These are phyloP conservation scores for Mimosa pudica DNA, from an alignment of 306 rosid species.

Conservation along the genomic window DNA sequence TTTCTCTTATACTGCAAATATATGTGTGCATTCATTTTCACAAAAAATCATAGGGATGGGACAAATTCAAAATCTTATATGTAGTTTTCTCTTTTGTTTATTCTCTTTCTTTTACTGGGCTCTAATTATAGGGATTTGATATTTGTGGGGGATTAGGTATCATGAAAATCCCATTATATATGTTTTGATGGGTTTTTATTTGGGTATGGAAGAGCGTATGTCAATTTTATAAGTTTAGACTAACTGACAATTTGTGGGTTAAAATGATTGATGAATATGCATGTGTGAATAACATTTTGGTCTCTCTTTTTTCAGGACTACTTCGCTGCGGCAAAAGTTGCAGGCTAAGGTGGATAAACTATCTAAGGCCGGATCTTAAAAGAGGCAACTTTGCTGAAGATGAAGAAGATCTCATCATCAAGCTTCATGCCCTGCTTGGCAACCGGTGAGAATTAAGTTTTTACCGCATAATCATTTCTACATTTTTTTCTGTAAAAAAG, in stretches of 20 bases:
- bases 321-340: conserved; percentile 87
- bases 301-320: conserved; percentile 46
- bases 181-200: not conserved
- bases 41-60: not conserved
- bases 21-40: not conserved
- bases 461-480: not conserved
- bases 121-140: not conserved
- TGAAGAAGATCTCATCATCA: conserved; percentile 90
- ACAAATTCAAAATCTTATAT: not conserved
- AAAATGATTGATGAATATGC: not conserved
- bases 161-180: not conserved
- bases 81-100: not conserved
- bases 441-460: conserved; percentile 50
- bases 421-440: conserved; percentile 85
- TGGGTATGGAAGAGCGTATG: not conserved
- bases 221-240: not conserved
- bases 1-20: not conserved
- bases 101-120: not conserved
- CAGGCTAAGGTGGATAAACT: conserved; percentile 81
- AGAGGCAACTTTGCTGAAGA: conserved; percentile 83
- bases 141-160: not conserved
- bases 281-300: not conserved
- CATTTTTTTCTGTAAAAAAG: not conserved
- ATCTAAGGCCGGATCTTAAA: conserved; percentile 82
- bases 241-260: not conserved